phyloP scores from a whole-genome alignment of 352 stramenopile genomes.

The Pythium apleroticum region DNA sequence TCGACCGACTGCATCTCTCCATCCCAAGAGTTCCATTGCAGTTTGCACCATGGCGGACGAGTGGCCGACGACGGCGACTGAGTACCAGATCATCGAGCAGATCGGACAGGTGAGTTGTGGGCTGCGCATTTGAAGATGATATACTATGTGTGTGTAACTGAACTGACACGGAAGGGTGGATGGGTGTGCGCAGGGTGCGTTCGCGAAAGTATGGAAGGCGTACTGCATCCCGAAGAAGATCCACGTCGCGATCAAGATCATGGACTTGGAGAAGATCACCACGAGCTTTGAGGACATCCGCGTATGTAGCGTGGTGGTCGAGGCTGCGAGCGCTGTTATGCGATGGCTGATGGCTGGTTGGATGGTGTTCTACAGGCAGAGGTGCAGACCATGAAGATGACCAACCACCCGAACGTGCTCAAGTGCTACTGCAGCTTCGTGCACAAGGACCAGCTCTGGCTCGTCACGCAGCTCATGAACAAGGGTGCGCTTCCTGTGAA shows the following conservation, averaged over 20 bases:
- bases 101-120: constrained; percentile 80
- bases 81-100: constrained; percentile 91
- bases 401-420: constrained; percentile 97
- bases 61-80: constrained; percentile 78
- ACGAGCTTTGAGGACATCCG: constrained; percentile 93
- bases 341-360: not conserved
- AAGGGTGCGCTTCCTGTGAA: constrained; percentile 70
- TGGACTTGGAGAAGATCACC: constrained; percentile 99
- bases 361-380: constrained; percentile 61
- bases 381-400: constrained; percentile 99
- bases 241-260: constrained; percentile 97
- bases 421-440: constrained; percentile 98
- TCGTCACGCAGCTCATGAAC: constrained; percentile 99
- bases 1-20: not conserved
- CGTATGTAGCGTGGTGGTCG: constrained; percentile 29
- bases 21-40: not conserved
- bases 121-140: too few relatives aligned
- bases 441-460: constrained; percentile 96
- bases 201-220: constrained; percentile 98
- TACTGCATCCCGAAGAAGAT: constrained; percentile 87
- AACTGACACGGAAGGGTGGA: too few relatives aligned
- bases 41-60: constrained; percentile 65
- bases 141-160: too few relatives aligned
- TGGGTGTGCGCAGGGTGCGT: constrained; percentile 91
- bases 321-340: not conserved